A percentile compares a stretch with the other conserved stretches of the same genome.
phyloP scores from a whole-genome alignment of 805 yeast species.

The Metschnikowia rubicola region DNA sequence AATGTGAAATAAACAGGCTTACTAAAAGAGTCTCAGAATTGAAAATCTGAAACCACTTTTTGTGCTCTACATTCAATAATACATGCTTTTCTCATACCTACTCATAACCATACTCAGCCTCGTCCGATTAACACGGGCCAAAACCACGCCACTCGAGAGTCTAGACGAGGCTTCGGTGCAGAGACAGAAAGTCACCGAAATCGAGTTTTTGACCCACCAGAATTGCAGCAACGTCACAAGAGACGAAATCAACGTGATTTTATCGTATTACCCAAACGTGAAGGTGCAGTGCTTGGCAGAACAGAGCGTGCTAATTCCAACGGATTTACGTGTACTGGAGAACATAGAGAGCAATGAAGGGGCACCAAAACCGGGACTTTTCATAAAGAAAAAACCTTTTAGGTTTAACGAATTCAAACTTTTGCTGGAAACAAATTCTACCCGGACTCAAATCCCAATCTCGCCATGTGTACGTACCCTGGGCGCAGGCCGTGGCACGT shows the following conservation, averaged over 20 bases:
- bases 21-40: too few relatives aligned
- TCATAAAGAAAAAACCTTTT: background rate
- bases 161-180: background rate
- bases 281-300: slow-evolving; percentile 12
- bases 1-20: too few relatives aligned
- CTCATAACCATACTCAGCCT: too few relatives aligned
- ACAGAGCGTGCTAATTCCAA: slow-evolving; percentile 11
- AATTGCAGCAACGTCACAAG: slow-evolving; percentile 11
- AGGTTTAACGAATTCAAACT: slow-evolving; percentile 3
- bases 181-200: background rate
- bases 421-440: slow-evolving; percentile 1
- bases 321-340: background rate
- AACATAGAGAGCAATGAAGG: background rate
- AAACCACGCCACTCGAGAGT: background rate
- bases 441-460: slow-evolving; percentile 7
- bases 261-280: slow-evolving; percentile 12
- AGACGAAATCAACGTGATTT: slow-evolving; percentile 3
- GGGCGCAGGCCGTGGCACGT: slow-evolving; percentile 6
- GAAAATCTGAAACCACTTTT: too few relatives aligned
- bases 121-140: too few relatives aligned
- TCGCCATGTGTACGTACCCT: slow-evolving; percentile 9
- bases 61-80: too few relatives aligned
- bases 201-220: slow-evolving; percentile 2
- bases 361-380: background rate
- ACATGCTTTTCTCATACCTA: too few relatives aligned